Conservation (phyloP, 2,329 filamentous ascomycete species). For the Fusarium camptoceras region DNA sequence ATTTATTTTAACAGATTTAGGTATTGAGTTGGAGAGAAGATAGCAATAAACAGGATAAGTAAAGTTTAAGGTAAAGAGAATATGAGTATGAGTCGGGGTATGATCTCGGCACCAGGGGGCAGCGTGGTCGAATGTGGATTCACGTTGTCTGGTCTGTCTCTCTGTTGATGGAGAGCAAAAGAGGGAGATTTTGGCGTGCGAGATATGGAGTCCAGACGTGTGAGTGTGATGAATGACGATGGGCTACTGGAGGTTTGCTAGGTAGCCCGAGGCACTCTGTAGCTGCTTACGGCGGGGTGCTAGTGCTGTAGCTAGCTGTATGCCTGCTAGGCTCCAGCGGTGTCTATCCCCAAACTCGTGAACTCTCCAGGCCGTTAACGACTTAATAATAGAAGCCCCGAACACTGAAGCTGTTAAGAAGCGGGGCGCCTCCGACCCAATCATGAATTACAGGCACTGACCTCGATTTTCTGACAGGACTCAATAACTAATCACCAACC, state of each 20-base stretch:
- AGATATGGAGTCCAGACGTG: conserved; percentile 7
- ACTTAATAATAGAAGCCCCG: conserved; percentile 8
- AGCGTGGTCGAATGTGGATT: conserved; percentile 39
- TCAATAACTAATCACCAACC: neutral
- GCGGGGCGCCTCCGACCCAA: conserved; percentile 11
- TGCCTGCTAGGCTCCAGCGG: conserved; percentile 17
- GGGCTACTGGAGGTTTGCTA: neutral
- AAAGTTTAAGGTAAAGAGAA: conserved; percentile 9
- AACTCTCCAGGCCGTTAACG: neutral
- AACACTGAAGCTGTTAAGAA: conserved; percentile 18
- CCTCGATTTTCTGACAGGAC: neutral
- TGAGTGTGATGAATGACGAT: conserved; percentile 5
- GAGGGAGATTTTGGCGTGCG: conserved; percentile 31
- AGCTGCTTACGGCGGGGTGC: conserved; percentile 5
- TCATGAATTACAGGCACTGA: neutral
- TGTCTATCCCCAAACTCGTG: conserved; percentile 4
- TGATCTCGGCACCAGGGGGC: conserved; percentile 37
- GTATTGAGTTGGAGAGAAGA: conserved; percentile 16
- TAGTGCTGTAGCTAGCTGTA: conserved; percentile 13
- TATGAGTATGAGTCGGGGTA: conserved; percentile 28
- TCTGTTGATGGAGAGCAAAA: conserved; percentile 28
- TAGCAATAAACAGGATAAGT: conserved; percentile 5
- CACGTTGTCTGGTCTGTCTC: conserved; percentile 8
- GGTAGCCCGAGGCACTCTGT: no score
- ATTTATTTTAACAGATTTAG: conserved; percentile 6